phyloP scores from a whole-genome alignment of 2,329 filamentous ascomycete genomes.

The Xylariaceae sp. region DNA sequence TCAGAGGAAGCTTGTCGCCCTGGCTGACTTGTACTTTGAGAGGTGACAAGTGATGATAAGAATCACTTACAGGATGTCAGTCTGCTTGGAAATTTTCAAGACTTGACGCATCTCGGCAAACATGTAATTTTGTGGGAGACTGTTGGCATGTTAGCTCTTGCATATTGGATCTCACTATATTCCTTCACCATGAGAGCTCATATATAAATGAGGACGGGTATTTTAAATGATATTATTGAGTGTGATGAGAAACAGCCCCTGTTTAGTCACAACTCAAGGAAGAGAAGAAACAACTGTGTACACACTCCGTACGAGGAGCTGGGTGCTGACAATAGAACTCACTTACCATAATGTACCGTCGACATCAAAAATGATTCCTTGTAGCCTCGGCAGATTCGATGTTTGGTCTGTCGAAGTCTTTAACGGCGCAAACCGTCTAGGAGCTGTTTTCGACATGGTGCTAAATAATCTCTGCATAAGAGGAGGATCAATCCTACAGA shows the following conservation, averaged over 20 bases:
- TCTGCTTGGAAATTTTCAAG: conserved; percentile 65
- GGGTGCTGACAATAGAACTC: too few relatives aligned
- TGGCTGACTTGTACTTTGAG: too few relatives aligned
- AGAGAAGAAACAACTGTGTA: too few relatives aligned
- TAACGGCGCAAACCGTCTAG: conserved; percentile 55
- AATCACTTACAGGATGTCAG: conserved; percentile 90
- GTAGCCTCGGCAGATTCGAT: conserved; percentile 42
- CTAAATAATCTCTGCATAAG: conserved; percentile 35
- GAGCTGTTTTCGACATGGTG: conserved; percentile 39
- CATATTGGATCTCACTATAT: too few relatives aligned
- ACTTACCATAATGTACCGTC: conserved; percentile 89
- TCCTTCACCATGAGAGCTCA: too few relatives aligned
- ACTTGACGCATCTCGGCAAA: conserved; percentile 79
- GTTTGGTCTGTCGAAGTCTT: conserved; percentile 33
- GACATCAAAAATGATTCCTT: conserved; percentile 80
- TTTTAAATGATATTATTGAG: not conserved
- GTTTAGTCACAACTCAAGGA: too few relatives aligned
- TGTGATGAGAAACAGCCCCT: too few relatives aligned
- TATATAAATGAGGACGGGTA: not conserved
- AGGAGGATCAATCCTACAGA: too few relatives aligned
- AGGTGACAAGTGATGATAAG: too few relatives aligned
- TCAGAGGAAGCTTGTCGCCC: too few relatives aligned
- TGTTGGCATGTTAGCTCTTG: conserved; percentile 36
- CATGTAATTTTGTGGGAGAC: conserved; percentile 93
- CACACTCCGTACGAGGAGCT: too few relatives aligned